Base-by-base conservation (phyloP, 306 rosid genomes). In the Medicago arabica region DNA sequence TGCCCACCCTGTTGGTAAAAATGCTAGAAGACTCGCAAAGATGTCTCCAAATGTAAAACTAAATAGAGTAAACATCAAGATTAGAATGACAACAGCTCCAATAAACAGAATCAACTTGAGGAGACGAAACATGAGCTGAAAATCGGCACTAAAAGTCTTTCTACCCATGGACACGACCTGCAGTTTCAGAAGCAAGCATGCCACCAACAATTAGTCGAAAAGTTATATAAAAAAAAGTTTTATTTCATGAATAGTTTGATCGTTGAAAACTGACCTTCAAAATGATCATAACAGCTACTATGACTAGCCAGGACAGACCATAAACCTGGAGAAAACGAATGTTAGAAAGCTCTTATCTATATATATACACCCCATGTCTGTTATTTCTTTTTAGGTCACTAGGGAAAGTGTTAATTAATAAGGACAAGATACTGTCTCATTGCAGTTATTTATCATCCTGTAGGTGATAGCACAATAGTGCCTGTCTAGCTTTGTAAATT, bases 91-190 rank as follows among this genome's bases (percentile, higher is more conserved):
- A 9, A 92, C 38, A 15, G 77, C 68, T 41, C 96, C 99, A 50
- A 92, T 79, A 39, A 95, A 92, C 76, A 95, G 79, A 68, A 86
- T 51, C 72, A 88, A 67, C 84, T 95, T 95, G 67, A 95, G 88
- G 81, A 95, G 95, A 57, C 99, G 89, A 86, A 95, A 95, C 97
- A 95, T 81, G 76, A 95, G 85, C 92, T 95, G 99, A 86, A 95
- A 95, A 83, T 95, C 99, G 72, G 97, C 99, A 67, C 97, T 89
- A 89, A 95, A 95, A 72, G 82, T 89, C 86, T 90, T 88, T 78
- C 92, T 89, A 70, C 99, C 99, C 97, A 90, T 69, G 40, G 97
- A 92, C 49, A 95, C 96, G 7, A 90, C 78, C 99, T 95, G 90
- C 85, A 89, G 81, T 81, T 81, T 74, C 72, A 61, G 81, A 64